Evolutionary conservation across 208 protist genomes (phyloP).

Genomic region (Leishmania aethiopica): DNA sequence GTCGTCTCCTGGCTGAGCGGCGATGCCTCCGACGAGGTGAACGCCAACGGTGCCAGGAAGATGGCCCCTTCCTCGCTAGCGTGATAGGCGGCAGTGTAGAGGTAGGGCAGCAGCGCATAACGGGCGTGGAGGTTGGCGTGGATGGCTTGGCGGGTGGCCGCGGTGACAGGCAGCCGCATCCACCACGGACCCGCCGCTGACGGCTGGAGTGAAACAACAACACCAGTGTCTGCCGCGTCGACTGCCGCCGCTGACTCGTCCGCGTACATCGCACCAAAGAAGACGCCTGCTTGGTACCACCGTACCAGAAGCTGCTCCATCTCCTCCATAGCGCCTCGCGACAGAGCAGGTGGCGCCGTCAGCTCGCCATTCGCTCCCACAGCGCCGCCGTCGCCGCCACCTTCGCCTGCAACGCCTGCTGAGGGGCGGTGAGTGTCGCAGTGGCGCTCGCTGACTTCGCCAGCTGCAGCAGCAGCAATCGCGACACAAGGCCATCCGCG

Average conservation of each 20-base stretch:
- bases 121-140: conserved; percentile 39
- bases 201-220: not conserved
- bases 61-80: conserved; percentile 64
- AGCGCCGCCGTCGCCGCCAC: not conserved
- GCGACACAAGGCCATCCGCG: conserved; percentile 74
- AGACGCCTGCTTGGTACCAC: conserved; percentile 95
- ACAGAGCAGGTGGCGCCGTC: not conserved
- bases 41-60: conserved; percentile 85
- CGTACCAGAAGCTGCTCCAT: conserved; percentile 91
- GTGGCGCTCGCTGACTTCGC: not conserved
- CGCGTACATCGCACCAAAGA: conserved; percentile 95
- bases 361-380: not conserved
- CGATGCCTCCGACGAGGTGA: conserved; percentile 49
- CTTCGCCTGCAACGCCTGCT: not conserved
- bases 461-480: conserved; percentile 3
- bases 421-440: not conserved
- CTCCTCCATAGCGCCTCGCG: conserved; percentile 5
- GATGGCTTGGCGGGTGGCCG: conserved; percentile 11
- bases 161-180: conserved; percentile 15
- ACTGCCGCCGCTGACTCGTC: conserved; percentile 88
- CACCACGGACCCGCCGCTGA: conserved; percentile 19
- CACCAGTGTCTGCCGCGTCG: conserved; percentile 56
- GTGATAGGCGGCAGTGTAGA: conserved; percentile 94
- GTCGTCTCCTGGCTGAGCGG: too few species aligned
- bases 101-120: conserved; percentile 94